Conservation (phyloP, 1,284 basidiomycete species). For the Macrocystidia cucumis region DNA sequence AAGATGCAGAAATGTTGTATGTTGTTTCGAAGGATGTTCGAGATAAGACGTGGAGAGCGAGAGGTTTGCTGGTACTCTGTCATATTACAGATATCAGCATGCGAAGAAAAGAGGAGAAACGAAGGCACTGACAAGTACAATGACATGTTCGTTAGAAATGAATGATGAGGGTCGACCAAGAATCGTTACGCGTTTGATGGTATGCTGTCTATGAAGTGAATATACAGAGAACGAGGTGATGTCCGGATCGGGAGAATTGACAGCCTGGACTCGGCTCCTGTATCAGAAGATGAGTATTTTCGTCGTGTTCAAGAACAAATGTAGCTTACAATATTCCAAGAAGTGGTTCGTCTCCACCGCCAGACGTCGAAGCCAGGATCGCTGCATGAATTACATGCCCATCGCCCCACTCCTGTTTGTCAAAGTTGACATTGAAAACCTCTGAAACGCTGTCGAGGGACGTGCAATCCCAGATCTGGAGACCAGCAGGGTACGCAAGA, state of each 20-base stretch:
- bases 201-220: constrained; percentile 48
- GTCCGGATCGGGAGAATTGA: too few species aligned
- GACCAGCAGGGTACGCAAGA: constrained; percentile 46
- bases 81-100: neutral
- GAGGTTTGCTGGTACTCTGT: constrained; percentile 51
- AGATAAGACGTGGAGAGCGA: constrained; percentile 50
- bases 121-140: constrained; percentile 46
- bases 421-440: constrained; percentile 34
- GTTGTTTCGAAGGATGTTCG: constrained; percentile 42
- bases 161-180: constrained; percentile 36
- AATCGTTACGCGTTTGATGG: constrained; percentile 42
- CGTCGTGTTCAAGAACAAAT: constrained; percentile 9
- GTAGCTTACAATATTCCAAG: constrained; percentile 51
- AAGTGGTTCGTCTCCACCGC: constrained; percentile 32
- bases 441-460: constrained; percentile 49
- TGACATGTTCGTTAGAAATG: constrained; percentile 39
- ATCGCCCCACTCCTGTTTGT: constrained; percentile 17
- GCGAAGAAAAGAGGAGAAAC: neutral
- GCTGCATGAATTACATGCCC: constrained; percentile 34
- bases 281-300: constrained; percentile 11
- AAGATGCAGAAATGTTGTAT: constrained; percentile 40
- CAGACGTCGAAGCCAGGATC: constrained; percentile 28
- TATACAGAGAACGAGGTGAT: constrained; percentile 47
- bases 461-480: constrained; percentile 68
- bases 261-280: constrained; percentile 14